Percentiles rank a stretch among this genome's conserved stretches.
Evolutionary conservation across 2,329 filamentous ascomycete genomes (phyloP).

Genomic region (Botrytis cinerea): DNA sequence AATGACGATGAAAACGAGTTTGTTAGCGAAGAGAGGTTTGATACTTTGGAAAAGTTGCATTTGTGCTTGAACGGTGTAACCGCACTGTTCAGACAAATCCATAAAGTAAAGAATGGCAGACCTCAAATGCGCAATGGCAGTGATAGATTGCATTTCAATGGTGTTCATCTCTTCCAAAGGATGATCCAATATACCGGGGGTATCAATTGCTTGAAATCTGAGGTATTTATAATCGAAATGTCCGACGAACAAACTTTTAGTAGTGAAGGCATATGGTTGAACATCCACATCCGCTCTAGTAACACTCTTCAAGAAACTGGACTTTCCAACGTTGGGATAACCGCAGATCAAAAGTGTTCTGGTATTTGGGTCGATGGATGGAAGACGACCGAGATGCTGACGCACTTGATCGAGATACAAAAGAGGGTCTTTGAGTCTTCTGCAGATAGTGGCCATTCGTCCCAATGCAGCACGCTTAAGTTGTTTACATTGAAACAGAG

Average conservation of each 20-base stretch:
- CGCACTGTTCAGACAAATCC: slow-evolving; percentile 95
- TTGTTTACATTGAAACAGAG: slow-evolving; percentile 98
- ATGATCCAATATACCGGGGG: slow-evolving; percentile 96
- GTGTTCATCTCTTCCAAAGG: slow-evolving; percentile 99
- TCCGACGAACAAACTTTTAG: slow-evolving; percentile 94
- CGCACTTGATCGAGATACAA: slow-evolving; percentile 95
- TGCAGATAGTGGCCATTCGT: slow-evolving; percentile 97
- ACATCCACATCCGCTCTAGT: slow-evolving; percentile 95
- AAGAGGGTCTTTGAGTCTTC: slow-evolving; percentile 89
- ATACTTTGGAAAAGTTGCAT: slow-evolving; percentile 95
- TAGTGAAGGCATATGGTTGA: slow-evolving; percentile 98
- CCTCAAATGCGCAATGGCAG: slow-evolving; percentile 92
- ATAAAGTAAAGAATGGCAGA: slow-evolving; percentile 98
- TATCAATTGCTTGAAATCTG: slow-evolving; percentile 91
- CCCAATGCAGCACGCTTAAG: slow-evolving; percentile 93
- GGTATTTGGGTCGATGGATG: slow-evolving; percentile 97
- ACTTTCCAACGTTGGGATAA: slow-evolving; percentile 97
- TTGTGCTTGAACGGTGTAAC: slow-evolving; percentile 89
- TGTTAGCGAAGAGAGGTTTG: slow-evolving; percentile 95
- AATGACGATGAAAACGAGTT: slow-evolving; percentile 92
- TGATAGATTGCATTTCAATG: slow-evolving; percentile 99
- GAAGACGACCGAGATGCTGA: slow-evolving; percentile 95
- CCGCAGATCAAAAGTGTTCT: slow-evolving; percentile 94
- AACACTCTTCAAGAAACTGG: slow-evolving; percentile 88
- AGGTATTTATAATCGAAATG: slow-evolving; percentile 98